Conservation (phyloP, 192 early-diverging fungal genomes). For the Linnemannia exigua region DNA sequence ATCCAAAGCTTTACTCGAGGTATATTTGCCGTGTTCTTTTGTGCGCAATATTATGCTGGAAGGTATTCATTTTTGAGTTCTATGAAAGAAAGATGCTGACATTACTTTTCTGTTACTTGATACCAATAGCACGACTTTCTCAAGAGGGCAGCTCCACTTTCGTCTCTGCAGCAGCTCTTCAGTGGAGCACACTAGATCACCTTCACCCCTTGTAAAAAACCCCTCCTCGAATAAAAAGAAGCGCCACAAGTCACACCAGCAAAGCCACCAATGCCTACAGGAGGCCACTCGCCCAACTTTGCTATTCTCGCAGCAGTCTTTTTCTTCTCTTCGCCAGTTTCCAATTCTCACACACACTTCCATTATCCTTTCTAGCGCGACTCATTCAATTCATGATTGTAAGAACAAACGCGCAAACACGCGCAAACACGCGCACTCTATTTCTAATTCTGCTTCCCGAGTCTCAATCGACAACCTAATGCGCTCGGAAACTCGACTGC, state of each 20-base stretch:
- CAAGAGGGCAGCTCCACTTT: slow-evolving; percentile 69
- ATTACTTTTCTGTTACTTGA: not conserved
- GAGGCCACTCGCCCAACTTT: no score
- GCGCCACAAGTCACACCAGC: no score
- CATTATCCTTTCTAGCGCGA: not conserved
- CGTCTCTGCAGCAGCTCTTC: slow-evolving; percentile 59
- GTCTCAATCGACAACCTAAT: not conserved
- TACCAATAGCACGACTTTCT: slow-evolving; percentile 77
- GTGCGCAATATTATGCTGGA: no score
- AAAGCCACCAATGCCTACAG: no score
- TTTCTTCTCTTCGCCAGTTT: no score
- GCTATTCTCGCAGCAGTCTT: no score
- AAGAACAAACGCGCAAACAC: not conserved
- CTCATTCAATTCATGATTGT: not conserved
- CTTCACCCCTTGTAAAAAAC: not conserved
- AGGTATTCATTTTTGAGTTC: not conserved
- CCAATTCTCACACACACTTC: not conserved
- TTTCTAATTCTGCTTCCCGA: not conserved
- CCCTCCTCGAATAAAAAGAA: no score
- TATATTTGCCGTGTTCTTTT: slow-evolving; percentile 23
- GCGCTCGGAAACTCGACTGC: not conserved
- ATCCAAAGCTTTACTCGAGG: slow-evolving; percentile 81
- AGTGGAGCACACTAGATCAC: not conserved
- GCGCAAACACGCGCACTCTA: not conserved
- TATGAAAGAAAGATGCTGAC: no score